Percentiles rank a stretch among this genome's conserved stretches.
Evolutionary conservation across 2,329 filamentous ascomycete genomes (phyloP).

Genomic region (Penicillium sp.): DNA sequence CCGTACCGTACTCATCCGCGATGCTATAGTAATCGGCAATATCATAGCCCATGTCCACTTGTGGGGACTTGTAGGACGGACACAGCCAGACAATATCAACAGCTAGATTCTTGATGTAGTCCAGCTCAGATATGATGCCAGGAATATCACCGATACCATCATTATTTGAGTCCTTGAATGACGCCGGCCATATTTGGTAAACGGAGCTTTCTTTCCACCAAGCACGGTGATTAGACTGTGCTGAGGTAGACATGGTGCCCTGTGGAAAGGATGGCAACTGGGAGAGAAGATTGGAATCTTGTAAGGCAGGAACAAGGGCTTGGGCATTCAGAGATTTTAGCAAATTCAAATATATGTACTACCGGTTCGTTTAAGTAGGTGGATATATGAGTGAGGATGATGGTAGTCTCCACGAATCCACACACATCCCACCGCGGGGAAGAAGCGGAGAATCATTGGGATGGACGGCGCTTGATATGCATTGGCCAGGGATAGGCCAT

Average conservation of each 20-base stretch:
- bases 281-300: no score
- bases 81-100: slow-evolving; percentile 59
- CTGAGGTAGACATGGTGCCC: slow-evolving; percentile 15
- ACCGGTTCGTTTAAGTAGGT: neutral
- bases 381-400: slow-evolving; percentile 4
- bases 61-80: slow-evolving; percentile 51
- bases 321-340: neutral
- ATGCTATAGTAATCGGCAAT: slow-evolving; percentile 62
- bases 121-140: slow-evolving; percentile 61
- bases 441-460: slow-evolving; percentile 20
- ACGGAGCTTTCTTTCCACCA: slow-evolving; percentile 59
- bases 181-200: slow-evolving; percentile 60
- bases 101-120: slow-evolving; percentile 61
- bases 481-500: neutral
- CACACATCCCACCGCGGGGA: slow-evolving; percentile 23
- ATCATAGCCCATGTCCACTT: slow-evolving; percentile 55
- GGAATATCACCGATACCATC: slow-evolving; percentile 62
- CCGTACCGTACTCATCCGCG: slow-evolving; percentile 62
- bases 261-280: neutral
- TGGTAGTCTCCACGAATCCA: slow-evolving; percentile 9
- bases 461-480: slow-evolving; percentile 9
- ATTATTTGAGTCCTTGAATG: slow-evolving; percentile 51
- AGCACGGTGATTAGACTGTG: slow-evolving; percentile 27
- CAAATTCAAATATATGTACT: neutral
- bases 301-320: neutral